Percentiles rank a stretch among this genome's conserved stretches.
Evolutionary conservation across 441 rosid species (phyloP).

Genomic region (Biscutella laevigata): DNA sequence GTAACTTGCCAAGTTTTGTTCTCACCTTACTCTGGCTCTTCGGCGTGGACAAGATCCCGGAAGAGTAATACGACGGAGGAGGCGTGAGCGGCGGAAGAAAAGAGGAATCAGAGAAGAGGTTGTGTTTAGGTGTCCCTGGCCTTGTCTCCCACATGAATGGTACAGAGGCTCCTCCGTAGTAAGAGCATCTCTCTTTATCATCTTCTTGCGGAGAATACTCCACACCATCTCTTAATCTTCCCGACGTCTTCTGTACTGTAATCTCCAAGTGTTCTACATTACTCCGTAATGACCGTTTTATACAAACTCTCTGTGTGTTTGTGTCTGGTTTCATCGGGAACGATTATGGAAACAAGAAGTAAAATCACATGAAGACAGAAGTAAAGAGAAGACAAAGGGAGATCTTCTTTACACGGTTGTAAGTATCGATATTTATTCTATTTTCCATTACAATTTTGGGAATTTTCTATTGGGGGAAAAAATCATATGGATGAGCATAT

Average conservation of each 20-base stretch:
- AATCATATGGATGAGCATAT: slow-evolving; percentile 9
- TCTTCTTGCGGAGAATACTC: too few relatives aligned
- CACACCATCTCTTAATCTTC: slow-evolving; percentile 10
- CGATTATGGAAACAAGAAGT: background rate
- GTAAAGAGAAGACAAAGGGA: background rate
- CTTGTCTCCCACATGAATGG: slow-evolving; percentile 74
- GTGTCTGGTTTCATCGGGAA: background rate
- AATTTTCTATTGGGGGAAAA: background rate
- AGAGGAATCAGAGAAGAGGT: slow-evolving; percentile 20
- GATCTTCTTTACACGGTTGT: slow-evolving; percentile 10
- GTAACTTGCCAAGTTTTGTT: slow-evolving; percentile 14
- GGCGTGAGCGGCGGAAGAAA: slow-evolving; percentile 44
- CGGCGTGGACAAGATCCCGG: slow-evolving; percentile 21
- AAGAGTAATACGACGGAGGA: slow-evolving; percentile 46
- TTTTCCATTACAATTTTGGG: background rate
- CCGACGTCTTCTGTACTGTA: slow-evolving; percentile 11
- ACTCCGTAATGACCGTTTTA: background rate
- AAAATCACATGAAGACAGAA: background rate
- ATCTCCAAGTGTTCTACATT: too few relatives aligned
- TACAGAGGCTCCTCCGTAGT: slow-evolving; percentile 52
- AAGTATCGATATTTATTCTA: slow-evolving; percentile 6
- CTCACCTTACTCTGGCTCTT: slow-evolving; percentile 22
- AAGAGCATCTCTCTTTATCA: slow-evolving; percentile 20
- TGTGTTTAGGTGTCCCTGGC: slow-evolving; percentile 72
- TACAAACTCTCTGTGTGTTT: background rate